Conservation (phyloP, 768 basidiomycete genomes). For the Mrakia gelida region DNA sequence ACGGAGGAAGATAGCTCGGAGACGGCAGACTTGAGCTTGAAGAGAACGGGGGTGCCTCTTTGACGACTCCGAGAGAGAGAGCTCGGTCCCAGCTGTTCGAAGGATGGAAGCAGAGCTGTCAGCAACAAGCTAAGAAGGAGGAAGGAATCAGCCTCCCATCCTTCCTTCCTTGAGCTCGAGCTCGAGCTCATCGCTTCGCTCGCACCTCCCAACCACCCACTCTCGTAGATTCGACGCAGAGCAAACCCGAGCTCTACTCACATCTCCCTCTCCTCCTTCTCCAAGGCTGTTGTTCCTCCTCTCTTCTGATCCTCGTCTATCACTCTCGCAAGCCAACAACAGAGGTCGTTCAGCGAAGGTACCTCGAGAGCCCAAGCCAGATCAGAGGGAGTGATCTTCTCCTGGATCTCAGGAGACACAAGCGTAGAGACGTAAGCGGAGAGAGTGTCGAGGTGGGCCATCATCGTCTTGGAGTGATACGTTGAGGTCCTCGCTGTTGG, state of each 20-base stretch:
- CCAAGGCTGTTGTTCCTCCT: neutral
- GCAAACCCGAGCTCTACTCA: neutral
- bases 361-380: constrained; percentile 9
- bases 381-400: neutral
- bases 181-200: neutral
- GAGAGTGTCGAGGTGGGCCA: neutral
- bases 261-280: constrained; percentile 12
- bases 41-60: neutral
- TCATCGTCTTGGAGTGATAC: neutral
- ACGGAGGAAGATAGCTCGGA: neutral
- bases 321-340: constrained; percentile 4
- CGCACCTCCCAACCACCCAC: too few species aligned
- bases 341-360: neutral
- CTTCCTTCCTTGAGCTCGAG: neutral
- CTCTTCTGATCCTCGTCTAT: neutral
- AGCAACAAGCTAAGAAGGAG: neutral
- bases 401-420: neutral
- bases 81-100: constrained; percentile 11
- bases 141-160: neutral
- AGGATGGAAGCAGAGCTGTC: neutral
- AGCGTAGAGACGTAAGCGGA: neutral
- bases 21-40: neutral
- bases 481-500: neutral
- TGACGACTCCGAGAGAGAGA: neutral
- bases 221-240: neutral